Conservation (phyloP, 345 rosid species). For the Pugionium cornutum region DNA sequence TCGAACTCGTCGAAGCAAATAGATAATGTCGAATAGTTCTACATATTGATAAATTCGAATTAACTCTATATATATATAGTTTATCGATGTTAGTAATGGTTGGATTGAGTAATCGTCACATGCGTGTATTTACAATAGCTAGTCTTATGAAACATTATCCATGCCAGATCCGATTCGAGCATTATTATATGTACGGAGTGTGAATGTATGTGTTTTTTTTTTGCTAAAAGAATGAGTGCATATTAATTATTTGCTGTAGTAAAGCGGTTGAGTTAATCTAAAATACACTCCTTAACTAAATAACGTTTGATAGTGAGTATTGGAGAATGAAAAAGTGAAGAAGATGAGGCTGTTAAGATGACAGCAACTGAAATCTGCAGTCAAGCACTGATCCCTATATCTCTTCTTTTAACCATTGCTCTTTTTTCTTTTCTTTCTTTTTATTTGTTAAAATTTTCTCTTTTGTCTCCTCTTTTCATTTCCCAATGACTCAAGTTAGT, state of each 20-base stretch:
- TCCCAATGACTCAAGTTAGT: background rate
- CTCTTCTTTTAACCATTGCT: slow-evolving; percentile 19
- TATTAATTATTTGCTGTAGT: slow-evolving; percentile 9
- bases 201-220: no score
- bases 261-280: background rate
- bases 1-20: slow-evolving; percentile 30
- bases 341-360: slow-evolving; percentile 43
- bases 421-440: background rate
- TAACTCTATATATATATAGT: background rate
- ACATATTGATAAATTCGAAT: background rate
- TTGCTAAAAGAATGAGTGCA: no score
- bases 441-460: background rate
- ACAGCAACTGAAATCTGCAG: slow-evolving; percentile 46
- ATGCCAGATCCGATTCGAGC: background rate
- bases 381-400: slow-evolving; percentile 45
- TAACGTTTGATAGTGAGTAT: slow-evolving; percentile 19
- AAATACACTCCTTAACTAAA: no score
- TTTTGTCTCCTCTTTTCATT: slow-evolving; percentile 17
- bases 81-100: background rate
- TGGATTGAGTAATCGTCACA: background rate
- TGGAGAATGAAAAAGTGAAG: slow-evolving; percentile 41
- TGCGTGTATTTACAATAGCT: background rate
- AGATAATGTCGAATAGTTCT: slow-evolving; percentile 18
- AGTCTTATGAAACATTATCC: background rate
- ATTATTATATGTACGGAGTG: background rate